These are phyloP conservation scores for Zygotorulaspora florentina DNA, from an alignment of 805 yeast species.

Conservation along the genomic window DNA sequence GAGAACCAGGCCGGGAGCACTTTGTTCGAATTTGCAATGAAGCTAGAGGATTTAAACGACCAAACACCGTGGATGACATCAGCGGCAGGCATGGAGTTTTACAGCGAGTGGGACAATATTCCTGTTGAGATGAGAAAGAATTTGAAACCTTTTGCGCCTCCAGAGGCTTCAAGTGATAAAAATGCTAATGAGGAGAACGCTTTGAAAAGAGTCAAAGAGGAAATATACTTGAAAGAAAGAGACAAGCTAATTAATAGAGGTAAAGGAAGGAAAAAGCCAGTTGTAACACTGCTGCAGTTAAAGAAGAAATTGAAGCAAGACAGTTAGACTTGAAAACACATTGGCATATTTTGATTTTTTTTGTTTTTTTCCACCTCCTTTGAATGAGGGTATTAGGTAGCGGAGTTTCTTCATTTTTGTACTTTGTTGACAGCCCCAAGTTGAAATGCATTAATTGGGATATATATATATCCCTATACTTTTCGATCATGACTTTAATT, in stretches of 20 bases:
- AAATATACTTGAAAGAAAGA: conserved; percentile 18
- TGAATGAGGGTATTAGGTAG: neutral
- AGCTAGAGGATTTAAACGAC: conserved; percentile 25
- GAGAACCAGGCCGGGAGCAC: conserved; percentile 3
- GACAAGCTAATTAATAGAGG: conserved; percentile 21
- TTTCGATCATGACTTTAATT: neutral
- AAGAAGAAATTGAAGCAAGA: conserved; percentile 18
- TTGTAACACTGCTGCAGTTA: conserved; percentile 24
- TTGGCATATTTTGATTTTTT: neutral
- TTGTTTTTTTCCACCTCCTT: neutral
- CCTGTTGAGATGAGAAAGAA: conserved; percentile 32
- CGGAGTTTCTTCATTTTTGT: neutral
- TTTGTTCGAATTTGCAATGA: conserved; percentile 32
- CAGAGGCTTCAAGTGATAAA: conserved; percentile 11
- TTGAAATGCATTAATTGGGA: neutral
- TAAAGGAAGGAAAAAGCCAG: conserved; percentile 32
- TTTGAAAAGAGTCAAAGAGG: conserved; percentile 12
- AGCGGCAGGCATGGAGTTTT: conserved; percentile 36
- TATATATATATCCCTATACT: neutral
- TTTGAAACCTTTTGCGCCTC: conserved; percentile 36
- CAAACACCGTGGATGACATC: conserved; percentile 36
- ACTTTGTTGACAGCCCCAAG: neutral
- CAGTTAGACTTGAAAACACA: neutral
- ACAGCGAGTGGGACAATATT: conserved; percentile 33
- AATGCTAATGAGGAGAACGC: conserved; percentile 10